Evolutionary conservation across 331 rosid genomes (phyloP).

Genomic region (Quercus tomentella): DNA sequence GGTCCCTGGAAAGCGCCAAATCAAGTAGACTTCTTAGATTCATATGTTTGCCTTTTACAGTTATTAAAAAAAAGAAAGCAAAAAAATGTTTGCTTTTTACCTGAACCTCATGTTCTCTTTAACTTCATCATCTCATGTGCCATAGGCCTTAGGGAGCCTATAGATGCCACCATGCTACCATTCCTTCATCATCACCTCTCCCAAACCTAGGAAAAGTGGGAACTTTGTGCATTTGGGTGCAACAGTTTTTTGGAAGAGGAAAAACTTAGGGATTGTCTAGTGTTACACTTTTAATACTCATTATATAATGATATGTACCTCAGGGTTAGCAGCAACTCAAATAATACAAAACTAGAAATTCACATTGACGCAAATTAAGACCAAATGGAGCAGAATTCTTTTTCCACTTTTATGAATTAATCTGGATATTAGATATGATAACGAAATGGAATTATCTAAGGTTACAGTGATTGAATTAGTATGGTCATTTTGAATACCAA

Average conservation of each 20-base stretch:
- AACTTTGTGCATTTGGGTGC: too few relatives aligned
- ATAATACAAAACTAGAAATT: neutral
- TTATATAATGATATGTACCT: neutral
- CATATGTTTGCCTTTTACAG: neutral
- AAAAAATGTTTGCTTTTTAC: neutral
- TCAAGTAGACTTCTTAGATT: neutral
- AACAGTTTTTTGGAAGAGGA: neutral
- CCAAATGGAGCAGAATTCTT: neutral
- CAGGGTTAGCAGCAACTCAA: neutral
- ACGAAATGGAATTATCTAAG: neutral
- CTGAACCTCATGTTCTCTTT: neutral
- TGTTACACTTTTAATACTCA: neutral
- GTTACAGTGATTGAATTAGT: neutral
- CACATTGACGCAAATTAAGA: neutral
- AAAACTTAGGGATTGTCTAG: neutral
- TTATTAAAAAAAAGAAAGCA: too few relatives aligned
- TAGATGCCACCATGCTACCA: too few relatives aligned
- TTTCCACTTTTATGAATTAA: neutral
- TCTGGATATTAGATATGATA: neutral
- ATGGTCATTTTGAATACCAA: neutral
- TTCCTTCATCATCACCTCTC: too few relatives aligned
- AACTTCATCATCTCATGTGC: neutral
- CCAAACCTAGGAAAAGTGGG: too few relatives aligned
- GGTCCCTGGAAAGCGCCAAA: neutral
- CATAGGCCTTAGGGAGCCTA: neutral